Evolutionary conservation across 352 stramenopile species (phyloP).

Genomic region (Phytophthora citrophthora): DNA sequence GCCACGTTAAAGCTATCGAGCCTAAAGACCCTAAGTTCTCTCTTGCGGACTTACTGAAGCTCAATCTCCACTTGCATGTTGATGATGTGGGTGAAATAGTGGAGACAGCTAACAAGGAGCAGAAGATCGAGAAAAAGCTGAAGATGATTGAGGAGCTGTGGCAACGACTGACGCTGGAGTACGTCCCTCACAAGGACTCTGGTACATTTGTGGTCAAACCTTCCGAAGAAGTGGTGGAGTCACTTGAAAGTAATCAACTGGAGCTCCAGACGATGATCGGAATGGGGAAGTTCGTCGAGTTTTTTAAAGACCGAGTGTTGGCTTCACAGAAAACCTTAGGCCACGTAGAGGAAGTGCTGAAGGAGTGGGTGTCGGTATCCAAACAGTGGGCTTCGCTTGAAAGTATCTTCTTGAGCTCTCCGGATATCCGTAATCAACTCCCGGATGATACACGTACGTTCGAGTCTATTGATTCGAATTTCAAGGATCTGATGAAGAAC

Average conservation of each 20-base stretch:
- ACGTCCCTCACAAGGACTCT: constrained; percentile 88
- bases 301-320: constrained; percentile 88
- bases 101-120: constrained; percentile 89
- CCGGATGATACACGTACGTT: constrained; percentile 89
- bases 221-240: constrained; percentile 88
- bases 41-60: constrained; percentile 85
- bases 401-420: constrained; percentile 90
- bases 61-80: constrained; percentile 83
- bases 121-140: constrained; percentile 92
- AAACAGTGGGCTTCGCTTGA: constrained; percentile 91
- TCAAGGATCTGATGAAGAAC: constrained; percentile 92
- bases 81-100: constrained; percentile 90
- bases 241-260: constrained; percentile 86
- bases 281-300: constrained; percentile 93
- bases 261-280: constrained; percentile 91
- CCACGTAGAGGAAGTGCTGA: constrained; percentile 87
- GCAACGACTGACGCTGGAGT: constrained; percentile 83
- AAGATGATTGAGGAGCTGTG: constrained; percentile 90
- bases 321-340: constrained; percentile 82
- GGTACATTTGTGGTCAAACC: constrained; percentile 88
- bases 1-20: constrained; percentile 88
- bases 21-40: constrained; percentile 85
- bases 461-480: constrained; percentile 90
- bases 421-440: constrained; percentile 89
- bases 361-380: constrained; percentile 88